A percentile compares a stretch with the other conserved stretches of the same genome.
phyloP scores from a whole-genome alignment of 1,139 yeast genomes.

The Saccharomycopsis phalli region DNA sequence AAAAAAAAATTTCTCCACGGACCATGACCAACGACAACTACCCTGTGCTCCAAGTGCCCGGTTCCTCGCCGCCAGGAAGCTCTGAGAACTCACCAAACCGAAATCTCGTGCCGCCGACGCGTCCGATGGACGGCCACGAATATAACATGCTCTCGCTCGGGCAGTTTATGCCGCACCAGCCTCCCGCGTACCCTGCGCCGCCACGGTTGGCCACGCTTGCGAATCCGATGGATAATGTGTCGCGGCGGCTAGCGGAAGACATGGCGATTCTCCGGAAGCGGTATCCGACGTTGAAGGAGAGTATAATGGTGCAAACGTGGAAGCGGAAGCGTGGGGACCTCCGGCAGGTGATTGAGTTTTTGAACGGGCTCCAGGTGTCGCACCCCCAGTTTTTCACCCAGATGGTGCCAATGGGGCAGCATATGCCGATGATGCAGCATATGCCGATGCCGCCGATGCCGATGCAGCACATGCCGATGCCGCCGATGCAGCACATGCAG shows the following conservation, averaged over 20 bases:
- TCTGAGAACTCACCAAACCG: constrained; percentile 14
- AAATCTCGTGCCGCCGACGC: constrained; percentile 8
- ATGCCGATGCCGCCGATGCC: not conserved
- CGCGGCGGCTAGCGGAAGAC: constrained; percentile 8
- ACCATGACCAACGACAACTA: constrained; percentile 7
- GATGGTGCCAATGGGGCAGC: too few relatives aligned
- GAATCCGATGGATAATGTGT: not conserved
- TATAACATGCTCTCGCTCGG: constrained; percentile 9
- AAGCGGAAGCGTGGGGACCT: constrained; percentile 18
- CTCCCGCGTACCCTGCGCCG: not conserved
- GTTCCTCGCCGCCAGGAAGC: constrained; percentile 15
- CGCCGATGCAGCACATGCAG: not conserved
- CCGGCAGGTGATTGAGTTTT: constrained; percentile 17
- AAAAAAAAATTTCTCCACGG: not conserved
- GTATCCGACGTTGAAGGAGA: constrained; percentile 17
- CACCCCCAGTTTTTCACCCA: constrained; percentile 19
- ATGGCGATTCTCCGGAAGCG: constrained; percentile 13
- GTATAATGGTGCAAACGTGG: constrained; percentile 13
- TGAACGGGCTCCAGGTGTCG: constrained; percentile 11
- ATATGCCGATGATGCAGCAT: too few relatives aligned
- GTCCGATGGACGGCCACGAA: constrained; percentile 8
- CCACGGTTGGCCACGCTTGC: not conserved
- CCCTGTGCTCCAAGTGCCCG: constrained; percentile 19
- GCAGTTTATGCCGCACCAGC: too few relatives aligned
- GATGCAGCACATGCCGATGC: not conserved